These are phyloP conservation scores for Cercospora brassicicola DNA, from an alignment of 2,329 filamentous ascomycete genomes.

Conservation along the genomic window DNA sequence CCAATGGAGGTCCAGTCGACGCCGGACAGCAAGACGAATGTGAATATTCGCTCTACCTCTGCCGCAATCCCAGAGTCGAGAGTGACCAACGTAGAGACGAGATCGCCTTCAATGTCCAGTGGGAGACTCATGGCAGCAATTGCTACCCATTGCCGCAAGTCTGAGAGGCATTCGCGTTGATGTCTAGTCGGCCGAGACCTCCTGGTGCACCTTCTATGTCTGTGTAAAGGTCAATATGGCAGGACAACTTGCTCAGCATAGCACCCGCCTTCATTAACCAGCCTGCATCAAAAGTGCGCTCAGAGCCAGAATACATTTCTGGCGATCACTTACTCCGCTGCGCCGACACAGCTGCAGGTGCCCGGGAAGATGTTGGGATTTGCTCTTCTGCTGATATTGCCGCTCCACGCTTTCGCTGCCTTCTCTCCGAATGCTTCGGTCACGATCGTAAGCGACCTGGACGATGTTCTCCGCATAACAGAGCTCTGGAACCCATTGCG, in stretches of 20 bases:
- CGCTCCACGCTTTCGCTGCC: neutral
- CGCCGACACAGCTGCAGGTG: neutral
- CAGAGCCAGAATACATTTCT: neutral
- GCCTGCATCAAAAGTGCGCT: neutral
- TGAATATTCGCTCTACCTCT: no score
- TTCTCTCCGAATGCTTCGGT: conserved; percentile 8
- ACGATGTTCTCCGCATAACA: conserved; percentile 31
- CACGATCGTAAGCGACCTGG: conserved; percentile 32
- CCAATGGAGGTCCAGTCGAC: no score
- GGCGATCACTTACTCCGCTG: neutral
- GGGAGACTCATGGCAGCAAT: no score
- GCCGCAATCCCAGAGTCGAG: no score
- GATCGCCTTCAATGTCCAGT: no score
- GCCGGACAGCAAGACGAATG: no score
- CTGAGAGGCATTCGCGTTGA: no score
- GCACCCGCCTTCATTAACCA: neutral
- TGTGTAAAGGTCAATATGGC: neutral
- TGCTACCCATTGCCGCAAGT: no score
- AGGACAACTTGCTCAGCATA: neutral
- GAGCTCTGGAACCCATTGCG: conserved; percentile 29
- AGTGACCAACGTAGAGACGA: no score
- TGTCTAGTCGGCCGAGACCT: no score
- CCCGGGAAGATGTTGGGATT: neutral
- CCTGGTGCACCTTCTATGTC: neutral
- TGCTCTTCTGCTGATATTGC: neutral